A percentile compares a stretch with the other conserved stretches of the same genome.
Conservation (phyloP, 2,329 filamentous ascomycete genomes). For the Exophiala xenobiotica region DNA sequence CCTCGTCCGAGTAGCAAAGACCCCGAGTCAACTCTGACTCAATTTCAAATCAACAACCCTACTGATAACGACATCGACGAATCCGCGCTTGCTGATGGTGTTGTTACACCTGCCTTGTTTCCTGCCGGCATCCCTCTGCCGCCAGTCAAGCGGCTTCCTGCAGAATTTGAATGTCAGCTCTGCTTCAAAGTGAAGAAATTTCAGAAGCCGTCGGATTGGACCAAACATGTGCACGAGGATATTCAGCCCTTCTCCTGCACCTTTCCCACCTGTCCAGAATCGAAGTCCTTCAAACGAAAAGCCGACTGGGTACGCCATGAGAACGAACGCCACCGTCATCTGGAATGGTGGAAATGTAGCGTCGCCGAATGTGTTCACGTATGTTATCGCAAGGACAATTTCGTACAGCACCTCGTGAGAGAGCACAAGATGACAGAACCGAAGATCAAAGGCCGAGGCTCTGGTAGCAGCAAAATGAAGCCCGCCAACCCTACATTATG, state of each 20-base stretch:
- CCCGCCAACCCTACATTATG: constrained; percentile 32
- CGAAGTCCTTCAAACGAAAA: constrained; percentile 92
- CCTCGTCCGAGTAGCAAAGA: constrained; percentile 54
- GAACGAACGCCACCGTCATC: constrained; percentile 82
- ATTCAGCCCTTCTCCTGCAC: constrained; percentile 92
- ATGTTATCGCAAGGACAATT: constrained; percentile 88
- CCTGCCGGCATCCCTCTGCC: constrained; percentile 79
- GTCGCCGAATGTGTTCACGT: constrained; percentile 76
- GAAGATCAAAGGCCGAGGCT: constrained; percentile 70
- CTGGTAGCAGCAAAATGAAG: constrained; percentile 59
- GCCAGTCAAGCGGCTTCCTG: constrained; percentile 72
- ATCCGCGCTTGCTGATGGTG: constrained; percentile 65
- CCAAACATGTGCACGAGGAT: constrained; percentile 92
- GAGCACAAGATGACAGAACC: constrained; percentile 87
- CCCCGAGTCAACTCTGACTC: constrained; percentile 55
- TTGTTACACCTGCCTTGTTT: constrained; percentile 71
- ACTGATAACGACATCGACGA: constrained; percentile 63
- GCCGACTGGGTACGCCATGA: constrained; percentile 95
- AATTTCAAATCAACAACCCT: constrained; percentile 56
- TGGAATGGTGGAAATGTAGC: constrained; percentile 89
- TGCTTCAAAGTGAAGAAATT: constrained; percentile 85
- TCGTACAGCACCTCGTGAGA: constrained; percentile 85
- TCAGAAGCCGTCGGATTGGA: constrained; percentile 92
- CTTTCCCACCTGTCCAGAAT: constrained; percentile 76
- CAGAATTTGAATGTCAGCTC: constrained; percentile 84